Evolutionary conservation across 2,329 filamentous ascomycete genomes (phyloP).

Genomic region (Dothistroma pini): DNA sequence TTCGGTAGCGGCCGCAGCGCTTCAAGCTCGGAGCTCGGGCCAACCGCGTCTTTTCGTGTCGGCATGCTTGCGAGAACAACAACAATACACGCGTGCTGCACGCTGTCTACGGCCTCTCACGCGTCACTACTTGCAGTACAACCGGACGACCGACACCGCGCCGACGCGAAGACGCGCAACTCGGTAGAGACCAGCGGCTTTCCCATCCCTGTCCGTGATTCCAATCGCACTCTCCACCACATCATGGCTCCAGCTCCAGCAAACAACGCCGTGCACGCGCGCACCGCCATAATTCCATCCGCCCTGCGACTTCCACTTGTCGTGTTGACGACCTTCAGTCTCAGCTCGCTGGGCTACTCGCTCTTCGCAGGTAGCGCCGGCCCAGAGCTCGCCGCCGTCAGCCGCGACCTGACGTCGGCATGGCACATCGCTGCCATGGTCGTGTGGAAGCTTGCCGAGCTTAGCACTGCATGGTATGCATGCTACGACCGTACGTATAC

Average conservation of each 20-base stretch:
- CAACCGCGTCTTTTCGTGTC: not conserved
- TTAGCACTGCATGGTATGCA: constrained; percentile 69
- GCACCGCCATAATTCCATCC: constrained; percentile 29
- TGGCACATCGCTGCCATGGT: constrained; percentile 56
- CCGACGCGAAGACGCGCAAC: constrained; percentile 19
- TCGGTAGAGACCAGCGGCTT: constrained; percentile 8
- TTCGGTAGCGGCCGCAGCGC: not conserved
- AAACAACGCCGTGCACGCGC: not conserved
- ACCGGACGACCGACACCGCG: constrained; percentile 29
- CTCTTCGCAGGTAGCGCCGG: constrained; percentile 57
- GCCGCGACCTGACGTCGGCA: constrained; percentile 60
- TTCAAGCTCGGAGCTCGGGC: not conserved
- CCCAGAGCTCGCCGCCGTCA: constrained; percentile 65
- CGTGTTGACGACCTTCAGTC: constrained; percentile 54
- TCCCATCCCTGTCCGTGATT: constrained; percentile 11
- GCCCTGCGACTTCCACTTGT: constrained; percentile 42
- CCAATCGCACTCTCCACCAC: not conserved
- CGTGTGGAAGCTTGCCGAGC: constrained; percentile 59
- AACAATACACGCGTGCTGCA: not conserved
- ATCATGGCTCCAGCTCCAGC: not conserved
- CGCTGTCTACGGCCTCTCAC: constrained; percentile 26
- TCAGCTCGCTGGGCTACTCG: constrained; percentile 64
- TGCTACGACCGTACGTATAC: constrained; percentile 64
- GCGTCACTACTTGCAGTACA: constrained; percentile 30
- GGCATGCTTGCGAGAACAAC: not conserved